Percentiles rank a stretch among this genome's conserved stretches.
Conservation (phyloP, 441 rosid genomes). For the Jatropha multifida region DNA sequence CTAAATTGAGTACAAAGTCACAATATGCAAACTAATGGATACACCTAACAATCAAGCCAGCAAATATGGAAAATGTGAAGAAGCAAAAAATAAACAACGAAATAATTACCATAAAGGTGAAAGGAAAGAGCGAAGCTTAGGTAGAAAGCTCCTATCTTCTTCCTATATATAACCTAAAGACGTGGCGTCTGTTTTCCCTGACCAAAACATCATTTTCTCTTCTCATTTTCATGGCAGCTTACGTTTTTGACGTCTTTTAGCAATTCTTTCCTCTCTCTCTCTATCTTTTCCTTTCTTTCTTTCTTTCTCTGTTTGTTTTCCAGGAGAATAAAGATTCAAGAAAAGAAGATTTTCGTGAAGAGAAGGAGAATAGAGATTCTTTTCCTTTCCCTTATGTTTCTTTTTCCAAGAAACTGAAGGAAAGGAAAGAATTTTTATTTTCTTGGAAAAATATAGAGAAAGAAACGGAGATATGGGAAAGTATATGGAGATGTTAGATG, state of each 20-base stretch:
- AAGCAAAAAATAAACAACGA: neutral
- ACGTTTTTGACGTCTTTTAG: too few relatives aligned
- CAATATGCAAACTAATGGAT: neutral
- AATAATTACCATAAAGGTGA: neutral
- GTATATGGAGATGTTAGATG: conserved; percentile 64
- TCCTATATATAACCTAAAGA: neutral
- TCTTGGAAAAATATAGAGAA: neutral
- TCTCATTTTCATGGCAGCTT: too few relatives aligned
- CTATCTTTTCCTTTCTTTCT: neutral
- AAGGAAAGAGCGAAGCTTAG: neutral
- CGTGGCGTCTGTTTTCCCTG: neutral
- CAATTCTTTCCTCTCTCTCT: neutral
- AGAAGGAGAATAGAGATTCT: neutral
- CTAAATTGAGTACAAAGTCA: neutral
- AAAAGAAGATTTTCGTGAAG: neutral
- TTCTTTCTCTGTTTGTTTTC: neutral
- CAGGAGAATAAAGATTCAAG: neutral
- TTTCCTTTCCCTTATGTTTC: neutral
- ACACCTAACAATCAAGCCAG: neutral
- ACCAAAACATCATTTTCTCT: neutral
- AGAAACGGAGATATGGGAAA: conserved; percentile 45
- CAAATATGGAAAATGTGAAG: neutral
- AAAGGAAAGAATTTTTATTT: neutral
- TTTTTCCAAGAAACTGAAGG: conserved; percentile 3
- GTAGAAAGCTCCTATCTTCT: too few relatives aligned